Conservation (phyloP, 75 land plant species). For the Cupressus sempervirens region DNA sequence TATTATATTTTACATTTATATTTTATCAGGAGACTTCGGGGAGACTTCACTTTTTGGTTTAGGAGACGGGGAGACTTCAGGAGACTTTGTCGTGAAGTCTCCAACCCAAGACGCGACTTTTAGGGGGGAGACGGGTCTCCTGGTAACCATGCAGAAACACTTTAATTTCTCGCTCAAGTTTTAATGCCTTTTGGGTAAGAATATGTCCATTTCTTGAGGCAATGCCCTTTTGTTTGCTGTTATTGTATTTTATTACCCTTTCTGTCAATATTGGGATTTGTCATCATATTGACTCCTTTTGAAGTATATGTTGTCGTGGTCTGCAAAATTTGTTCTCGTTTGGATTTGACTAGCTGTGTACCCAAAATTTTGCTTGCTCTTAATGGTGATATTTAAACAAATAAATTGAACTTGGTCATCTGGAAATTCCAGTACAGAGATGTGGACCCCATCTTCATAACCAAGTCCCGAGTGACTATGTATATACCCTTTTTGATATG, state of each 20-base stretch:
- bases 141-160: too few species aligned
- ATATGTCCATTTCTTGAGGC: neutral
- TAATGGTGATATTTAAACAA: neutral
- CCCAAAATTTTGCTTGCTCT: neutral
- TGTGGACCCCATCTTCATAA: too few species aligned
- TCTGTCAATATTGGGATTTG: neutral
- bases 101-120: too few species aligned
- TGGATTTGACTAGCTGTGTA: neutral
- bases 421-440: too few species aligned
- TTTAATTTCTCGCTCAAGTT: neutral
- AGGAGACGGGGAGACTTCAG: too few species aligned
- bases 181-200: neutral
- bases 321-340: neutral
- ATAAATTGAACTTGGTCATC: neutral
- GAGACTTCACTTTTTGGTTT: too few species aligned
- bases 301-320: neutral
- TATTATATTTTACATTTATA: too few species aligned
- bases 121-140: too few species aligned
- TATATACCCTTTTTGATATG: too few species aligned
- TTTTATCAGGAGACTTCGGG: too few species aligned
- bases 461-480: too few species aligned
- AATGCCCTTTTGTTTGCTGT: neutral
- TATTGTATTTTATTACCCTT: neutral
- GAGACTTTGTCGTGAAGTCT: too few species aligned
- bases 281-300: neutral